Evolutionary conservation across 768 basidiomycete genomes (phyloP).

Genomic region (Rhodosporidiobolus sp.): DNA sequence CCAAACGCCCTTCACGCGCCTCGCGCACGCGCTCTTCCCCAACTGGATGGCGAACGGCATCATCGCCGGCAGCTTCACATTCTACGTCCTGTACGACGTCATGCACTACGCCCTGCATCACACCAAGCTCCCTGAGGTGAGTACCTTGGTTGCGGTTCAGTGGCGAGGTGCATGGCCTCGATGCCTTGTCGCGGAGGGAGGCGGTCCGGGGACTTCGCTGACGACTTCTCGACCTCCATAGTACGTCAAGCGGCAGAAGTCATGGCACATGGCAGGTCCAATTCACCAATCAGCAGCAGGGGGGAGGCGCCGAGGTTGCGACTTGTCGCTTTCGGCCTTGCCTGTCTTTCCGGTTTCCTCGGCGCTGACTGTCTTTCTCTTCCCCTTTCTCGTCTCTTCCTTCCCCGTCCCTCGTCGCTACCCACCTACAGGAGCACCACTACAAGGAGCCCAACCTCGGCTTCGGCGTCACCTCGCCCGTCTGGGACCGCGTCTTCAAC

Average conservation of each 20-base stretch:
- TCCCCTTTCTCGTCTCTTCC: background rate
- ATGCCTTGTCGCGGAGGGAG: too few species aligned
- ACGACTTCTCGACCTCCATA: too few species aligned
- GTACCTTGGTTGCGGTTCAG: too few species aligned
- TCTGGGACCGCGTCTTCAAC: constrained; percentile 84
- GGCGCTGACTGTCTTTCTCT: constrained; percentile 4
- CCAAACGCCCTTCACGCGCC: constrained; percentile 77
- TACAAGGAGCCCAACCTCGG: constrained; percentile 35
- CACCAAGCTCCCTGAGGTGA: constrained; percentile 21
- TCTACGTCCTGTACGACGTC: constrained; percentile 51
- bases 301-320: too few species aligned
- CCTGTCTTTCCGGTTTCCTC: constrained; percentile 56
- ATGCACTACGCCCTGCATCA: constrained; percentile 42
- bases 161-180: too few species aligned
- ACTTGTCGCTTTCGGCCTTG: background rate
- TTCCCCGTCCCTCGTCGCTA: background rate
- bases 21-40: constrained; percentile 80
- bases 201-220: too few species aligned
- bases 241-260: constrained; percentile 91
- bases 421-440: too few species aligned
- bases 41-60: constrained; percentile 81
- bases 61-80: constrained; percentile 69
- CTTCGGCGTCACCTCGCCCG: constrained; percentile 42
- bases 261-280: constrained; percentile 94
- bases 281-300: too few species aligned